Evolutionary conservation across 2,329 filamentous ascomycete genomes (phyloP), one percentile per base, ranked within the genome.

Genomic region (Xylaria arbuscula): DNA sequence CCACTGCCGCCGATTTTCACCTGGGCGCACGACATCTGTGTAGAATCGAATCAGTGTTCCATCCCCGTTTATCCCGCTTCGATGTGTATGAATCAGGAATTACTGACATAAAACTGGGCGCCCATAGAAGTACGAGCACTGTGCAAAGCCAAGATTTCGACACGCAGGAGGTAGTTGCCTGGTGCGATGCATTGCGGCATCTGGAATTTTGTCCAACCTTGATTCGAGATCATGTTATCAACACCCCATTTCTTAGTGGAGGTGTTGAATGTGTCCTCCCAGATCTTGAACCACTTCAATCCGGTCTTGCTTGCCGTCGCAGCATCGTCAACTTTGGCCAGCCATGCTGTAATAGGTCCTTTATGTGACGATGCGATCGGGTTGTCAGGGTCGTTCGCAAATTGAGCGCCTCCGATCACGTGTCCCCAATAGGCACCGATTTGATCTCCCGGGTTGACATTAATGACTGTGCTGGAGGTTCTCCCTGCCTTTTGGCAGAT

Each of bases 351-450:
- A 48, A 88, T 79, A 1, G 86, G 86, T 0, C 86, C 86, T 76
- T 86, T 86, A 78, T 88, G 86, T 13, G 83, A 84, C 64, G 81
- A 78, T 38, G 86, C 86, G 72, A 88, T 87, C 62, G 85, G 86
- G 77, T 87, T 83, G 76, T 86, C 85, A 1, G 78, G 76, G 78
- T 86, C 85, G 70, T 80, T 80, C 53, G 84, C 62, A 71, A 80
- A 82, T 75, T 88, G 85, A 8, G 82, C 80, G 56, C 86, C 86
- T 62, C 86, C 86, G 64, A 88, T 83, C 59, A 87, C 80, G 72
- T 88, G 86, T 50, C 85, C 84, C 80, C 83, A 88, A 76, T 80
- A 83, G 1, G 85, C 81, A 8, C 85, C 86, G 54, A 88, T 78
- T 71, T 82, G 80, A 74, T 87, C 86, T 13, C 86, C 86, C 2